These are phyloP conservation scores for Chlorella sp. DNA, from an alignment of 139 green algal species.

Conservation along the genomic window DNA sequence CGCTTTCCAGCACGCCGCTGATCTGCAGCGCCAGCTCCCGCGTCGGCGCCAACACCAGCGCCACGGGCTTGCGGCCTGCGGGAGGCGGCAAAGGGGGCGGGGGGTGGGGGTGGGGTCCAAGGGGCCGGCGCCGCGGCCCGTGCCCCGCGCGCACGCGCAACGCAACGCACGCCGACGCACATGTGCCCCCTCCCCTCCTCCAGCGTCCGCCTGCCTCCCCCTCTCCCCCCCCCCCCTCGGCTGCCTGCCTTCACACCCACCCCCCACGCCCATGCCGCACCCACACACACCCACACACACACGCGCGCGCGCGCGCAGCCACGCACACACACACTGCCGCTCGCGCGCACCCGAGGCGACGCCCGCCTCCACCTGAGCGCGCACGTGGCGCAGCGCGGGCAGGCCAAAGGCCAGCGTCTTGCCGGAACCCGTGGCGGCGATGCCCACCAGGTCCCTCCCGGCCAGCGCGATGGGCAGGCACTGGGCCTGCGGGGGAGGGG, in stretches of 20 bases:
- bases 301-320: too few species aligned
- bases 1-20: conserved; percentile 68
- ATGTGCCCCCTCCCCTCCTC: too few species aligned
- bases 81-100: not conserved
- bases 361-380: conserved; percentile 48
- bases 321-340: too few species aligned
- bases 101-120: not conserved
- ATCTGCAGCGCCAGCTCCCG: conserved; percentile 94
- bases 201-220: too few species aligned
- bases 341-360: conserved; percentile 3
- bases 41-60: conserved; percentile 87
- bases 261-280: too few species aligned
- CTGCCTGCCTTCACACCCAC: not conserved
- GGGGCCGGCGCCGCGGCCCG: too few species aligned
- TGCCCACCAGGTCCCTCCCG: conserved; percentile 86
- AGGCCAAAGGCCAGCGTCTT: conserved; percentile 89
- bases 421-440: conserved; percentile 83
- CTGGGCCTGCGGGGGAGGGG: too few species aligned
- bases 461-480: conserved; percentile 81
- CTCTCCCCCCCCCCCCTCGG: too few species aligned
- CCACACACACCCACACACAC: too few species aligned
- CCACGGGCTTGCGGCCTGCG: conserved; percentile 61
- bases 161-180: too few species aligned
- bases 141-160: too few species aligned
- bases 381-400: conserved; percentile 80